Evolutionary conservation across 371 early-diverging fungal species (phyloP).

Genomic region (Mucor lusitanicus): DNA sequence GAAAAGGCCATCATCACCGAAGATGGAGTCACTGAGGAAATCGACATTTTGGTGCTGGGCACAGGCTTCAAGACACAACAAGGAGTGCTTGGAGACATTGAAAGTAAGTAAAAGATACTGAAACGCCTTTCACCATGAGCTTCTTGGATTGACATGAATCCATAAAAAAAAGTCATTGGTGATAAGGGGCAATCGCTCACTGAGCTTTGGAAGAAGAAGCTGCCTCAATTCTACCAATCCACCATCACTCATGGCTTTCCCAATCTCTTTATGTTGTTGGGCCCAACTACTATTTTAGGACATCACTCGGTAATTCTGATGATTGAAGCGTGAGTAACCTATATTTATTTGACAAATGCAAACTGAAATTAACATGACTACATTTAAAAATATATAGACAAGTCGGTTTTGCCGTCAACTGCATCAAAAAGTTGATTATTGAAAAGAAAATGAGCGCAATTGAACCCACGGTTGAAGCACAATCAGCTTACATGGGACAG

Average conservation of each 20-base stretch:
- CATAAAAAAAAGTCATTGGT: constrained; percentile 19
- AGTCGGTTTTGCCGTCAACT: constrained; percentile 13
- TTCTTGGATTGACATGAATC: neutral
- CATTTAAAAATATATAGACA: constrained; percentile 6
- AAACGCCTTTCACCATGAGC: neutral
- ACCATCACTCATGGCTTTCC: constrained; percentile 35
- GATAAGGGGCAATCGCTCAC: constrained; percentile 13
- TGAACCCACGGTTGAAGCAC: constrained; percentile 19
- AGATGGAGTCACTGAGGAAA: constrained; percentile 41
- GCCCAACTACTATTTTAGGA: constrained; percentile 38
- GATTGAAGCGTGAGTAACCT: constrained; percentile 23
- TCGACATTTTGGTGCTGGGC: constrained; percentile 61
- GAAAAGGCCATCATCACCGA: constrained; percentile 37
- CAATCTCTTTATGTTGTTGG: constrained; percentile 41
- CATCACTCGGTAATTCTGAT: constrained; percentile 34
- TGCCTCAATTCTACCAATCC: constrained; percentile 30
- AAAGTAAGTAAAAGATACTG: constrained; percentile 5
- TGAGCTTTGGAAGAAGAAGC: constrained; percentile 8
- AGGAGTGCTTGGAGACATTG: constrained; percentile 25
- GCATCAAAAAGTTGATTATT: neutral
- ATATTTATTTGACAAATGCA: neutral
- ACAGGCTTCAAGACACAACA: constrained; percentile 62
- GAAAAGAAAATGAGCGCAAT: neutral
- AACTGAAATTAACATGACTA: neutral
- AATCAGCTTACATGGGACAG: constrained; percentile 19